Evolutionary conservation across 257 asterid genomes (phyloP).

Genomic region (Plantago ovata): DNA sequence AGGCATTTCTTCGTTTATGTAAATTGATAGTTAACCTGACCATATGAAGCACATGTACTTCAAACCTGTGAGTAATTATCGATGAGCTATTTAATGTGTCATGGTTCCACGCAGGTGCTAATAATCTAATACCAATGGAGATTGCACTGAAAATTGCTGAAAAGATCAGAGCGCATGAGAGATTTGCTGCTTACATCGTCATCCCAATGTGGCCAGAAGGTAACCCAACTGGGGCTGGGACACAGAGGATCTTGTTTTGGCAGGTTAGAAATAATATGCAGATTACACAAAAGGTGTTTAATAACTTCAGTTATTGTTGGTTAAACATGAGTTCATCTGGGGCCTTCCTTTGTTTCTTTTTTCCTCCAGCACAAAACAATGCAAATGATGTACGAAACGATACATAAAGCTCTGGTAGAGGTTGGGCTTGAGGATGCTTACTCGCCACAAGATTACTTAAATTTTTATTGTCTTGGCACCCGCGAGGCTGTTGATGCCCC

Average conservation of each 20-base stretch:
- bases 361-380: slow-evolving; percentile 77
- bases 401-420: slow-evolving; percentile 88
- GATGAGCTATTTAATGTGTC: background rate
- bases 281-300: background rate
- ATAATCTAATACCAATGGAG: slow-evolving; percentile 95
- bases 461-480: slow-evolving; percentile 90
- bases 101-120: slow-evolving; percentile 62
- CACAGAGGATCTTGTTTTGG: slow-evolving; percentile 94
- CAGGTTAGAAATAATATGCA: slow-evolving; percentile 46
- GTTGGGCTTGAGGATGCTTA: slow-evolving; percentile 83
- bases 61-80: too few species aligned
- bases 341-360: background rate
- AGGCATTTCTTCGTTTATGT: too few species aligned
- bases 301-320: background rate
- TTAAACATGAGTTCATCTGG: background rate
- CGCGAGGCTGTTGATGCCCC: slow-evolving; percentile 56
- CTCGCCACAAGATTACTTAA: slow-evolving; percentile 84
- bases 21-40: too few species aligned
- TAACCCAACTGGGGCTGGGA: slow-evolving; percentile 92
- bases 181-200: slow-evolving; percentile 87
- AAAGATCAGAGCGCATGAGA: slow-evolving; percentile 79
- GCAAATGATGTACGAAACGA: slow-evolving; percentile 99
- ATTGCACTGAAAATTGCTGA: slow-evolving; percentile 83
- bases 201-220: slow-evolving; percentile 99
- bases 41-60: too few species aligned